Percentiles rank a stretch among this genome's conserved stretches.
Evolutionary conservation across 106 monocot species (phyloP).

Genomic region (Dendrobium nobile): DNA sequence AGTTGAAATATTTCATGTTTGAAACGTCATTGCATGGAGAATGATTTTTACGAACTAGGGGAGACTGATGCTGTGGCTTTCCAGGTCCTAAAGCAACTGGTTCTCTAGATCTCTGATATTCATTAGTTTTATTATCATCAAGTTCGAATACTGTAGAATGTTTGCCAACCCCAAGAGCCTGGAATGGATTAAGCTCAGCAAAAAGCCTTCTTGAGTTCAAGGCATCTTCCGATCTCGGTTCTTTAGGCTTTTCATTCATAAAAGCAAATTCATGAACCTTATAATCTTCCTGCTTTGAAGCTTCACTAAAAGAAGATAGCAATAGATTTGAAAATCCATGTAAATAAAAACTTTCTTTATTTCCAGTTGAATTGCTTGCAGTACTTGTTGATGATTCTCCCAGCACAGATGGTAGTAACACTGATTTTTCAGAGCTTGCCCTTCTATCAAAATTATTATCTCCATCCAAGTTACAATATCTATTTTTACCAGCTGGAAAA

Average conservation of each 20-base stretch:
- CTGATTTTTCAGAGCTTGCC: slow-evolving; percentile 25
- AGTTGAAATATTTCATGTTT: slow-evolving; percentile 41
- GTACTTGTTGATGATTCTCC: slow-evolving; percentile 24
- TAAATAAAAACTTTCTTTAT: slow-evolving; percentile 15
- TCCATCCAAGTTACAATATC: slow-evolving; percentile 13
- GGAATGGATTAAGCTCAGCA: slow-evolving; percentile 88
- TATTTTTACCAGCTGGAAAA: slow-evolving; percentile 8
- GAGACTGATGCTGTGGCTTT: slow-evolving; percentile 48
- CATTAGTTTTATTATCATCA: slow-evolving; percentile 39
- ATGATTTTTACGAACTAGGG: slow-evolving; percentile 81
- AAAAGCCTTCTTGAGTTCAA: slow-evolving; percentile 54
- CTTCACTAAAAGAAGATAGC: slow-evolving; percentile 9
- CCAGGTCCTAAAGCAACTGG: slow-evolving; percentile 55
- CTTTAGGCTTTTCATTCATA: neutral
- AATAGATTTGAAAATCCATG: slow-evolving; percentile 19
- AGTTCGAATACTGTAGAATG: slow-evolving; percentile 16
- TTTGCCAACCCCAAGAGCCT: slow-evolving; percentile 29
- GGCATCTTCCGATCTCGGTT: slow-evolving; percentile 23
- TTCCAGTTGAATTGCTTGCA: slow-evolving; percentile 34
- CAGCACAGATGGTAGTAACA: slow-evolving; percentile 17
- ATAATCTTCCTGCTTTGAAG: neutral
- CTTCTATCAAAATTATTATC: slow-evolving; percentile 16
- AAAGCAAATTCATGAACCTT: neutral
- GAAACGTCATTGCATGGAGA: slow-evolving; percentile 67
- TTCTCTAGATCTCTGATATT: slow-evolving; percentile 52